phyloP scores from a whole-genome alignment of 1,284 basidiomycete species.

The Fistulinella cinereoalba region DNA sequence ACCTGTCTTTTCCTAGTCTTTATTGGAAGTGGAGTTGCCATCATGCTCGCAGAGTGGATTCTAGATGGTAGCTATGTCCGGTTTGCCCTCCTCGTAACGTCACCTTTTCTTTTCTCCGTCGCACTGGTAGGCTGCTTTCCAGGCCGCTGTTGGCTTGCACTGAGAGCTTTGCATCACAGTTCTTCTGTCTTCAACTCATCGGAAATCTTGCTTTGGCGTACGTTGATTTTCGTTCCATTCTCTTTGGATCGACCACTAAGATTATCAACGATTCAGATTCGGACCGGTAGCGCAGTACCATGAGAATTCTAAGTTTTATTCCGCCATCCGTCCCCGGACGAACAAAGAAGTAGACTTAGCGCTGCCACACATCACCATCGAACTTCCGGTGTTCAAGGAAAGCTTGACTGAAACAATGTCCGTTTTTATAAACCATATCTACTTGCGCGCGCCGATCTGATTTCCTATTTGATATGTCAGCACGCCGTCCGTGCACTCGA shows the following conservation, averaged over 20 bases:
- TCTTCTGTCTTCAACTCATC: constrained; percentile 62
- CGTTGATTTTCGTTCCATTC: not conserved
- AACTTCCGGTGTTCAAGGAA: constrained; percentile 82
- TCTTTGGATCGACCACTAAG: not conserved
- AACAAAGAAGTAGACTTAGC: constrained; percentile 58
- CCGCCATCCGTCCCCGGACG: constrained; percentile 53
- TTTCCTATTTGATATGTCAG: constrained; percentile 41
- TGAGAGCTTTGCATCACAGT: constrained; percentile 36
- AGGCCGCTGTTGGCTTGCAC: not conserved
- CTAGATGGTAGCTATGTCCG: constrained; percentile 64
- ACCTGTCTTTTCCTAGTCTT: constrained; percentile 49
- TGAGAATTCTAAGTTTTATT: constrained; percentile 72
- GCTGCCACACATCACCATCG: constrained; percentile 72
- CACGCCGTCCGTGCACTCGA: constrained; percentile 69
- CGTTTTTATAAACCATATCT: constrained; percentile 25
- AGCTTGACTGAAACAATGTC: constrained; percentile 67
- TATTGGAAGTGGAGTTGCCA: constrained; percentile 51
- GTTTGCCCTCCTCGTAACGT: constrained; percentile 61
- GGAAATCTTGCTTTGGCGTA: constrained; percentile 51
- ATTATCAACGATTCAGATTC: constrained; percentile 38
- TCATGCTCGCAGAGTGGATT: constrained; percentile 64
- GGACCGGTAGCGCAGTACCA: constrained; percentile 76
- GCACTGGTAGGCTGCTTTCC: constrained; percentile 53
- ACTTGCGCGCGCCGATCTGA: not conserved
- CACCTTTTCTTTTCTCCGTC: constrained; percentile 72